These are phyloP conservation scores for Pyrus hybrid DNA, from an alignment of 331 rosid species.

Conservation along the genomic window DNA sequence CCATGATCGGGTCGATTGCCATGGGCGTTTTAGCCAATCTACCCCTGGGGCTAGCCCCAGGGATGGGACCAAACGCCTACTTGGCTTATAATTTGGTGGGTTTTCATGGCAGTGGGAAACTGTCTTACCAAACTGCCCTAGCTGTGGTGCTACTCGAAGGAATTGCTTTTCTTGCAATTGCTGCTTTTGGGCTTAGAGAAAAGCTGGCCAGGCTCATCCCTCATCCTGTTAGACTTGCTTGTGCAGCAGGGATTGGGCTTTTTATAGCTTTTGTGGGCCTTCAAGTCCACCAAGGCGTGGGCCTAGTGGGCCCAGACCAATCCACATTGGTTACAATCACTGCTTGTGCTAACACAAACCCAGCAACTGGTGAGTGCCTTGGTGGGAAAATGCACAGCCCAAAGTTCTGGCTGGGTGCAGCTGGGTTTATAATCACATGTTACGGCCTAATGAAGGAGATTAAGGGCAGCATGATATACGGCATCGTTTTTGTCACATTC, in stretches of 20 bases:
- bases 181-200: slow-evolving; percentile 68
- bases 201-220: slow-evolving; percentile 79
- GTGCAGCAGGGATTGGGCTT: slow-evolving; percentile 83
- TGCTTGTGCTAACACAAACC: slow-evolving; percentile 48
- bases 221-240: slow-evolving; percentile 54
- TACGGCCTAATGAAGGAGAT: slow-evolving; percentile 66
- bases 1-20: slow-evolving; percentile 57
- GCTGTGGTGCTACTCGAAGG: slow-evolving; percentile 65
- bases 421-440: slow-evolving; percentile 54
- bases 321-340: slow-evolving; percentile 65
- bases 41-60: slow-evolving; percentile 87
- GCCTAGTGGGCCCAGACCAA: slow-evolving; percentile 70
- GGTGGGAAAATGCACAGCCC: slow-evolving; percentile 64
- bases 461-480: slow-evolving; percentile 85
- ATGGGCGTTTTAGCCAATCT: slow-evolving; percentile 83
- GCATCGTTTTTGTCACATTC: slow-evolving; percentile 63
- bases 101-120: slow-evolving; percentile 62
- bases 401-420: slow-evolving; percentile 64
- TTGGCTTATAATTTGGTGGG: slow-evolving; percentile 78
- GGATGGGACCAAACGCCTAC: slow-evolving; percentile 91
- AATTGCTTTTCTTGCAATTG: slow-evolving; percentile 39
- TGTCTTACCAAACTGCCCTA: slow-evolving; percentile 59
- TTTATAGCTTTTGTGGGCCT: slow-evolving; percentile 92
- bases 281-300: slow-evolving; percentile 61
- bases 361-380: slow-evolving; percentile 61